Conservation (phyloP, 2,329 filamentous ascomycete genomes). For the Alternaria triticimaculans region DNA sequence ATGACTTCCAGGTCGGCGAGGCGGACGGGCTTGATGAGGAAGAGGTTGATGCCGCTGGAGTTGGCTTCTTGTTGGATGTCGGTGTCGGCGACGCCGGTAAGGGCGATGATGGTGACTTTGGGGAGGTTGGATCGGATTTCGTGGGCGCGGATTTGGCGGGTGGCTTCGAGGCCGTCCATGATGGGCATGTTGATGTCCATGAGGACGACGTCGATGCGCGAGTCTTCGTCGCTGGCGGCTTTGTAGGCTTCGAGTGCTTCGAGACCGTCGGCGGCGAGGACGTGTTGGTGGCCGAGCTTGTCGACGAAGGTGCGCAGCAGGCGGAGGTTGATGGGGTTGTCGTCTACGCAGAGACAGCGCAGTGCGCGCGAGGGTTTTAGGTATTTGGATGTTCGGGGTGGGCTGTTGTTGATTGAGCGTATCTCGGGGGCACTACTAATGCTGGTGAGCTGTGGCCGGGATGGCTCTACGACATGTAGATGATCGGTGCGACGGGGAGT, state of each 20-base stretch:
- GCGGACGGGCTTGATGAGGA: conserved; percentile 61
- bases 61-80: conserved; percentile 59
- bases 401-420: conserved; percentile 22
- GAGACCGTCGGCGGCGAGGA: conserved; percentile 45
- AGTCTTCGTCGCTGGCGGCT: conserved; percentile 15
- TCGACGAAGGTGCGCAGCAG: conserved; percentile 46
- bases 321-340: conserved; percentile 50
- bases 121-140: conserved; percentile 53
- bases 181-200: conserved; percentile 50
- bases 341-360: conserved; percentile 48
- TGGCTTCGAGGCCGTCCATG: conserved; percentile 51
- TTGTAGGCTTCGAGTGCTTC: conserved; percentile 45
- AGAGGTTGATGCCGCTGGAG: conserved; percentile 61
- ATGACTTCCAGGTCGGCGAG: conserved; percentile 54
- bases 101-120: conserved; percentile 58
- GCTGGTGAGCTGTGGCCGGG: conserved; percentile 36
- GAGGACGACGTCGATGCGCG: conserved; percentile 39
- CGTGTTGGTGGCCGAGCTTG: conserved; percentile 43
- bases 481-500: conserved; percentile 18
- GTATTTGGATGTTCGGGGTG: conserved; percentile 27
- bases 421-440: conserved; percentile 43
- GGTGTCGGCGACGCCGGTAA: conserved; percentile 60
- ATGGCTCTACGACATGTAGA: conserved; percentile 11
- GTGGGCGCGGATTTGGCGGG: conserved; percentile 51
- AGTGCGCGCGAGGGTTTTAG: conserved; percentile 25